Base-by-base conservation (phyloP, 2,329 filamentous ascomycete genomes). In the Trichoderma simmonsii region DNA sequence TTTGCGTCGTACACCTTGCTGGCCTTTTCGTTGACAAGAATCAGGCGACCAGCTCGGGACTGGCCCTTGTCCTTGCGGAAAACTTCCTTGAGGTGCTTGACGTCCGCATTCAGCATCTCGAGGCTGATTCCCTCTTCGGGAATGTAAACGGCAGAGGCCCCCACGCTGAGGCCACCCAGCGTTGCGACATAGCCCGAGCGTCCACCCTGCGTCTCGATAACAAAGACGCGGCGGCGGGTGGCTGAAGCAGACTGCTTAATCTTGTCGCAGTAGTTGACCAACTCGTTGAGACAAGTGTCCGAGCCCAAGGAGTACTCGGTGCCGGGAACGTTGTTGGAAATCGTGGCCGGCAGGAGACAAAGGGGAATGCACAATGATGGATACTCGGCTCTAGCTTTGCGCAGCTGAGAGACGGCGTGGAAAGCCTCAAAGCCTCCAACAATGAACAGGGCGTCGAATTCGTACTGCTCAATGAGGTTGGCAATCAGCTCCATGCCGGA, bases 271-370 rank as follows among this genome's bases (percentile, higher is more conserved):
- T 98, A 99, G 76, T 92, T 89, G 74, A 98, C 94, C 51, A 99
- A 87, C 70, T 97, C 94, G 83, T 99, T 99, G 74, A 99, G 85
- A 79, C 96, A 98, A 1, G 96, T 99, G 79, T 99, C 96, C 36
- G 94, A 97, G 57, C 96, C 96, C 60, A 99, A 89, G 1, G 94
- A 98, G 85, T 98, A 98, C 82, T 99, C 96, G 0, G 95, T 97
- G 51, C 96, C 96, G 0, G 96, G 96, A 5, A 99, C 96, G 81
- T 99, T 99, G 87, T 99, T 99, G 75, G 94, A 97, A 77, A 99
- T 95, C 11, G 96, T 99, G n/a, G 96, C 96, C 0, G 96, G 96
- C 30, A 99, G 87, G 56, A 98, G 88, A 68, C 92, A 89, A 87
- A 98, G 93, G 24, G 96, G 96, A 75, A 99, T 98, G 81, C 93